These are phyloP conservation scores for Clonostachys chloroleuca DNA, from an alignment of 2,329 filamentous ascomycete genomes.

Conservation along the genomic window DNA sequence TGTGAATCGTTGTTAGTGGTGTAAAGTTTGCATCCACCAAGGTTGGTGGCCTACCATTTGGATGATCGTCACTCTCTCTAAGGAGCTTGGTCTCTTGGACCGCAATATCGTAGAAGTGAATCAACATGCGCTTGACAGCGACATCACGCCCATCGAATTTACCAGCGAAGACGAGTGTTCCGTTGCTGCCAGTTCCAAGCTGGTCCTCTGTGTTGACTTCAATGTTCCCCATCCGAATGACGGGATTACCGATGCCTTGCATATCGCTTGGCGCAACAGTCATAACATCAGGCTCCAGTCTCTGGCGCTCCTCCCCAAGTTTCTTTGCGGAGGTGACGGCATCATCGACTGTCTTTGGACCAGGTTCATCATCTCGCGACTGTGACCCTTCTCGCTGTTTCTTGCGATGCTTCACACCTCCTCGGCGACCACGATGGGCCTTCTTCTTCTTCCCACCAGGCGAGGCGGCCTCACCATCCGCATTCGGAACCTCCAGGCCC, in stretches of 20 bases:
- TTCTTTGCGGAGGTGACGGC: conserved; percentile 55
- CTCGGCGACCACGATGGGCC: conserved; percentile 65
- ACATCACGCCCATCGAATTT: conserved; percentile 90
- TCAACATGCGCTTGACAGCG: conserved; percentile 94
- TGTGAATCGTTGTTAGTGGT: conserved; percentile 15
- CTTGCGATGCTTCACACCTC: conserved; percentile 64
- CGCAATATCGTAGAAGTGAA: conserved; percentile 93
- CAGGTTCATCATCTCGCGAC: conserved; percentile 40
- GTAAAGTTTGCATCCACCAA: background rate
- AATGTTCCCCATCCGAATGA: conserved; percentile 58
- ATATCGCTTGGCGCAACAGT: conserved; percentile 49
- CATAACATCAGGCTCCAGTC: conserved; percentile 58
- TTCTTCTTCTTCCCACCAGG: conserved; percentile 55
- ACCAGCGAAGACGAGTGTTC: conserved; percentile 95
- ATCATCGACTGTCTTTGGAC: conserved; percentile 51
- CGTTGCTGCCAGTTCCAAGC: conserved; percentile 81
- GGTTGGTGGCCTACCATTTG: conserved; percentile 57
- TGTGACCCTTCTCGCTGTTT: conserved; percentile 47
- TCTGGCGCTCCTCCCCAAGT: conserved; percentile 37
- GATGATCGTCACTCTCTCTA: conserved; percentile 90
- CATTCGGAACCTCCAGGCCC: too few species aligned
- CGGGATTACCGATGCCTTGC: conserved; percentile 53
- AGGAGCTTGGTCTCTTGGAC: conserved; percentile 89
- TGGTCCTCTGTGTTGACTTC: conserved; percentile 61
- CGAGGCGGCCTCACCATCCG: too few species aligned